phyloP scores from a whole-genome alignment of 2,329 filamentous ascomycete species.

The Simplicillium sp. region DNA sequence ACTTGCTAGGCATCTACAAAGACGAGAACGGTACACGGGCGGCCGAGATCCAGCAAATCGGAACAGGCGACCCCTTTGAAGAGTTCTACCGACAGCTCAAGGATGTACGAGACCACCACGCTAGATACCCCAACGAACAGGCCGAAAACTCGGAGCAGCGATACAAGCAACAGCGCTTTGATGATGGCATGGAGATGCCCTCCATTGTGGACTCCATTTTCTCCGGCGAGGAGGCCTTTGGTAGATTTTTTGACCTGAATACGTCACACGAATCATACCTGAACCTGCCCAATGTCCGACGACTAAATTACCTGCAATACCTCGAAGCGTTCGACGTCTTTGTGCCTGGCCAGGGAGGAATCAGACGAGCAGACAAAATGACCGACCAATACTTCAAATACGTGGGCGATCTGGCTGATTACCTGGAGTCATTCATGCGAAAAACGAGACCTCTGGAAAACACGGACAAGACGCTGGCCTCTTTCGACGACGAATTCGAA shows the following conservation, averaged over 20 bases:
- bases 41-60: conserved; percentile 75
- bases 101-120: conserved; percentile 78
- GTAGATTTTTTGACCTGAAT: conserved; percentile 85
- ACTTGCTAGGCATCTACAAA: conserved; percentile 74
- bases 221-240: conserved; percentile 89
- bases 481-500: conserved; percentile 78
- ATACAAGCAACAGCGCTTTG: conserved; percentile 63
- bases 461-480: conserved; percentile 63
- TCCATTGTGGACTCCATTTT: conserved; percentile 83
- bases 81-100: conserved; percentile 82
- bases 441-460: conserved; percentile 81
- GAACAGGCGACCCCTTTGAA: conserved; percentile 77
- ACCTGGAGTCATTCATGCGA: conserved; percentile 82
- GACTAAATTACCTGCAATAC: conserved; percentile 85
- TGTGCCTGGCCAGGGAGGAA: conserved; percentile 57
- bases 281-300: conserved; percentile 79
- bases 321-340: conserved; percentile 88
- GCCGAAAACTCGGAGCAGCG: conserved; percentile 91
- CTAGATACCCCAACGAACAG: conserved; percentile 84
- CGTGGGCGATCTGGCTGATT: conserved; percentile 67
- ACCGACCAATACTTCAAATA: conserved; percentile 92
- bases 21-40: conserved; percentile 64
- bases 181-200: conserved; percentile 52
- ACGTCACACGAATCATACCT: conserved; percentile 78
- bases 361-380: conserved; percentile 76